phyloP scores from a whole-genome alignment of 2,329 filamentous ascomycete species.

The Aspergillus sp. region DNA sequence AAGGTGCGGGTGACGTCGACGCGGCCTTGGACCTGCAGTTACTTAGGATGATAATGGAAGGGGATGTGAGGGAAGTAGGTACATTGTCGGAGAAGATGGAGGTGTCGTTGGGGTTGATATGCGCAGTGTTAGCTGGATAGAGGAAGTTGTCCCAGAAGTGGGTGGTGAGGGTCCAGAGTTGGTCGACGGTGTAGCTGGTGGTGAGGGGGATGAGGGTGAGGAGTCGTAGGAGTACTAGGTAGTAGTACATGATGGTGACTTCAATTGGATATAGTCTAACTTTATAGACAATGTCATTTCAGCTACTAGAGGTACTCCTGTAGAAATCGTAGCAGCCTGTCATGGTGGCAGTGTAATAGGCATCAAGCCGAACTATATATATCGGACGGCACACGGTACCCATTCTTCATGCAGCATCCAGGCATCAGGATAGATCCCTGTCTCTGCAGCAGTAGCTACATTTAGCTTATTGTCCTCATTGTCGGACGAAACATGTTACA shows the following conservation, averaged over 20 bases:
- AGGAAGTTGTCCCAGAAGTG: conserved; percentile 28
- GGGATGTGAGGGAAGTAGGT: neutral
- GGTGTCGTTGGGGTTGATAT: conserved; percentile 24
- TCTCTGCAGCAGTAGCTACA: neutral
- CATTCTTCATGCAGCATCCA: neutral
- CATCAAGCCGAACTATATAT: neutral
- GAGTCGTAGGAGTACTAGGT: neutral
- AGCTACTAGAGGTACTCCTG: no score
- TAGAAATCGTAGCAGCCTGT: no score
- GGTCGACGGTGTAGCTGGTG: conserved; percentile 19
- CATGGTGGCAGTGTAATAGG: neutral
- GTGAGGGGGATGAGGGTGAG: neutral
- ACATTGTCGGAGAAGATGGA: conserved; percentile 28
- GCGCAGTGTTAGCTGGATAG: conserved; percentile 26
- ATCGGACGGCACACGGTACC: neutral
- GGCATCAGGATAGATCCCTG: neutral
- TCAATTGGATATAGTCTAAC: no score
- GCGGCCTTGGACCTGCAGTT: conserved; percentile 26
- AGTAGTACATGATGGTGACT: neutral
- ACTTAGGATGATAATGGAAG: neutral
- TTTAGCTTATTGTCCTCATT: neutral
- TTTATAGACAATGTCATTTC: no score
- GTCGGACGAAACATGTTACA: neutral
- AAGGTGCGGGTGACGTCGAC: conserved; percentile 31
- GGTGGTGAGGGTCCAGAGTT: conserved; percentile 28